Conservation (phyloP, 768 basidiomycete species). For the Stropharia rugosoannulata region DNA sequence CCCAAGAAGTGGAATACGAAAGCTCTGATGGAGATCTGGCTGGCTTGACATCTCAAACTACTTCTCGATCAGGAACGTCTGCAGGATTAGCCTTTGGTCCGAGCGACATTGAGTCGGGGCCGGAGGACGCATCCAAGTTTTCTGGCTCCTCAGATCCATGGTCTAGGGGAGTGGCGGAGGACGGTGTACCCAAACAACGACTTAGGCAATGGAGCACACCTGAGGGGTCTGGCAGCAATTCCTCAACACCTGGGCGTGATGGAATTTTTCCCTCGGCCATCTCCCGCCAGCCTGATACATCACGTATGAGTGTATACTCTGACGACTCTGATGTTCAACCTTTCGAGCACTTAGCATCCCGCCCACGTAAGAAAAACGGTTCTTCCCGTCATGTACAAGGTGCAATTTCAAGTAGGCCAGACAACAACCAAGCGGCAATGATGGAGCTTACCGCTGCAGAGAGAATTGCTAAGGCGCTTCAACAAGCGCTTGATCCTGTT, state of each 20-base stretch:
- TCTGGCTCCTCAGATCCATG: constrained; percentile 79
- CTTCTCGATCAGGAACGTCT: constrained; percentile 54
- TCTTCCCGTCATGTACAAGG: constrained; percentile 13
- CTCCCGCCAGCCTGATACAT: constrained; percentile 32
- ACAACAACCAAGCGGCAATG: constrained; percentile 20
- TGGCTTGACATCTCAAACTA: constrained; percentile 55
- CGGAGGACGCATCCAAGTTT: constrained; percentile 43
- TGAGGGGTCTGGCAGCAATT: constrained; percentile 29
- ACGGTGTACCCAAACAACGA: constrained; percentile 79
- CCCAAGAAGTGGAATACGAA: constrained; percentile 68
- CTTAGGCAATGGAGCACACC: constrained; percentile 70
- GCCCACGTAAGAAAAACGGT: constrained; percentile 27
- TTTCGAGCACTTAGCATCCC: constrained; percentile 30
- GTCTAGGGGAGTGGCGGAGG: constrained; percentile 77
- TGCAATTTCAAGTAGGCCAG: constrained; percentile 11
- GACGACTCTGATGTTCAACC: constrained; percentile 78
- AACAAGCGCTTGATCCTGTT: constrained; percentile 56
- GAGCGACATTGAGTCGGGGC: constrained; percentile 34
- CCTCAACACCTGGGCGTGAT: constrained; percentile 18
- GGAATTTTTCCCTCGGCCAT: constrained; percentile 20
- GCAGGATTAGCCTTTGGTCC: constrained; percentile 49
- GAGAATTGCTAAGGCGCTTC: constrained; percentile 63
- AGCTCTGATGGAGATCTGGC: constrained; percentile 62
- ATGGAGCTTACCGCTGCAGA: constrained; percentile 65
- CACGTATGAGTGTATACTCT: constrained; percentile 67